These are phyloP conservation scores for Globisporangium carolinianum DNA, from an alignment of 352 stramenopile species.

Conservation along the genomic window DNA sequence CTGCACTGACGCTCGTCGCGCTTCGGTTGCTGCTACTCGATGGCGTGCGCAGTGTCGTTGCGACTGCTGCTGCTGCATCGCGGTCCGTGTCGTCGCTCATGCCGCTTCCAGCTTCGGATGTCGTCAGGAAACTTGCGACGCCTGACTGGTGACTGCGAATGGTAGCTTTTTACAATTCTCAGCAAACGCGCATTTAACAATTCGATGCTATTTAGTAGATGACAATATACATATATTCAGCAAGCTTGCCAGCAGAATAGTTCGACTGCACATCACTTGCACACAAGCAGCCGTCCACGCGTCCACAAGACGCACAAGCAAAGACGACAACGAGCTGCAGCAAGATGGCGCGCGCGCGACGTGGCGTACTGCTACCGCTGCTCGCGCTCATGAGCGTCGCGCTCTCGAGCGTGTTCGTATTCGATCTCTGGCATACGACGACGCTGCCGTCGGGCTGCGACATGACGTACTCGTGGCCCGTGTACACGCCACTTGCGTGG, in stretches of 20 bases:
- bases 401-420: slow-evolving; percentile 26
- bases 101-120: too few relatives aligned
- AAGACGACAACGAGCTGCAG: background rate
- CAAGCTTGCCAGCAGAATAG: too few relatives aligned
- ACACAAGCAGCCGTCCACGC: background rate
- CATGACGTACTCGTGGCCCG: slow-evolving; percentile 84
- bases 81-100: slow-evolving; percentile 7
- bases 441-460: slow-evolving; percentile 42
- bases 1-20: background rate
- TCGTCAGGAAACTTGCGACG: too few relatives aligned
- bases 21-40: background rate
- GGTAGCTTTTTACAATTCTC: too few relatives aligned
- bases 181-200: too few relatives aligned
- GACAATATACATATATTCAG: too few relatives aligned
- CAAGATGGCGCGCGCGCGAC: background rate
- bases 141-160: too few relatives aligned
- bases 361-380: slow-evolving; percentile 35
- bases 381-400: slow-evolving; percentile 35
- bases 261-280: too few relatives aligned
- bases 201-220: too few relatives aligned
- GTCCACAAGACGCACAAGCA: background rate
- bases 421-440: slow-evolving; percentile 31
- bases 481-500: slow-evolving; percentile 60
- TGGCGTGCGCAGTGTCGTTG: background rate
- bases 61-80: background rate